Conservation (phyloP, 2,329 filamentous ascomycete genomes). For the Neofusicoccum laricinum region DNA sequence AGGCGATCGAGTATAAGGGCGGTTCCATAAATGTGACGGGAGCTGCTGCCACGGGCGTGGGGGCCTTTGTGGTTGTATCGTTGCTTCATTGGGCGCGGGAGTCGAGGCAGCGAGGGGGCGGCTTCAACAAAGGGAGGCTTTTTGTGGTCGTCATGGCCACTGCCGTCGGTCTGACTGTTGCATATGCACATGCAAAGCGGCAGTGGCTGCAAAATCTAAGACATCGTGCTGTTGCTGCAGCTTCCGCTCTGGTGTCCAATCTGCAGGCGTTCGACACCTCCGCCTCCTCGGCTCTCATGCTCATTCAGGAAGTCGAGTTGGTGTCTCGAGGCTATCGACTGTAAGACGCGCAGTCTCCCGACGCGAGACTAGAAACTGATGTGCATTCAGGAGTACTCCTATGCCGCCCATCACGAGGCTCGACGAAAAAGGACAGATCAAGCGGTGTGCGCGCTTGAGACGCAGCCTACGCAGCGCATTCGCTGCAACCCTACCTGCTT, state of each 20-base stretch:
- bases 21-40: slow-evolving; percentile 59
- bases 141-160: slow-evolving; percentile 50
- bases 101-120: slow-evolving; percentile 44
- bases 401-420: slow-evolving; percentile 89
- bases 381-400: slow-evolving; percentile 67
- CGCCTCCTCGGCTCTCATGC: slow-evolving; percentile 69
- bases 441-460: slow-evolving; percentile 77
- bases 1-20: slow-evolving; percentile 34
- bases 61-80: slow-evolving; percentile 63
- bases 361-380: slow-evolving; percentile 25
- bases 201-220: slow-evolving; percentile 80
- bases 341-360: slow-evolving; percentile 46
- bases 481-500: slow-evolving; percentile 66
- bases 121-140: slow-evolving; percentile 55
- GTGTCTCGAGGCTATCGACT: slow-evolving; percentile 87
- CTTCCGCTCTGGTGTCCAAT: slow-evolving; percentile 66
- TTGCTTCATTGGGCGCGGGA: slow-evolving; percentile 68
- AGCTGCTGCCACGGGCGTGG: slow-evolving; percentile 62
- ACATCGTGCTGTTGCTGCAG: slow-evolving; percentile 68
- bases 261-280: slow-evolving; percentile 80
- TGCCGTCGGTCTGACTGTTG: slow-evolving; percentile 52
- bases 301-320: slow-evolving; percentile 93
- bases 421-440: slow-evolving; percentile 75
- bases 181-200: slow-evolving; percentile 70
- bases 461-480: slow-evolving; percentile 71